phyloP scores from a whole-genome alignment of 1,139 yeast species.

The Kluyveromyces sp. region DNA sequence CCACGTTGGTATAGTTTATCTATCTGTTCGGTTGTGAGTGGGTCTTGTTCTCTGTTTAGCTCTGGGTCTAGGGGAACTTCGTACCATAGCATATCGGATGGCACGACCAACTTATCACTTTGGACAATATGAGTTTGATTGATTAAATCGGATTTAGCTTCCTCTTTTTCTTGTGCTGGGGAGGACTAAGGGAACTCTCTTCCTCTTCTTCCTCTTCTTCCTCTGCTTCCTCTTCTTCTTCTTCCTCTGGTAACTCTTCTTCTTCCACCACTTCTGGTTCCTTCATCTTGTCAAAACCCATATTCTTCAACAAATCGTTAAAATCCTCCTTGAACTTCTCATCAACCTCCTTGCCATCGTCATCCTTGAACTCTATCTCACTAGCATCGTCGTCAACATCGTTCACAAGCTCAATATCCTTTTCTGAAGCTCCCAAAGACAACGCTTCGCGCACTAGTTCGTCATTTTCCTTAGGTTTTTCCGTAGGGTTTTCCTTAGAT shows the following conservation, averaged over 20 bases:
- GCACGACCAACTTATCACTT: conserved; percentile 50
- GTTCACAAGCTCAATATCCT: conserved; percentile 48
- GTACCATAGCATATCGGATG: conserved; percentile 73
- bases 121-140: conserved; percentile 48
- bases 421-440: conserved; percentile 66
- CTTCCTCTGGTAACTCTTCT: conserved; percentile 17
- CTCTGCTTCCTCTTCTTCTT: conserved; percentile 13
- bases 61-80: conserved; percentile 42
- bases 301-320: conserved; percentile 54
- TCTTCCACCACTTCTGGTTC: conserved; percentile 25
- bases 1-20: conserved; percentile 63
- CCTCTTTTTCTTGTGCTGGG: conserved; percentile 16
- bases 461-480: conserved; percentile 27
- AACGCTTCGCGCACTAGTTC: conserved; percentile 61
- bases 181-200: conserved; percentile 9
- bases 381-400: conserved; percentile 49
- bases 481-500: conserved; percentile 15
- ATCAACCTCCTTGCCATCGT: conserved; percentile 35
- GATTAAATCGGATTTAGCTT: conserved; percentile 32
- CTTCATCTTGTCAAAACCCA: conserved; percentile 46
- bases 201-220: conserved; percentile 16
- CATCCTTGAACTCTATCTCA: conserved; percentile 51
- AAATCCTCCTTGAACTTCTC: conserved; percentile 50
- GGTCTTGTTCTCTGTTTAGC: conserved; percentile 32
- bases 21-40: conserved; percentile 42